Conservation (phyloP, 2,329 filamentous ascomycete species). For the Xylariales sp. region DNA sequence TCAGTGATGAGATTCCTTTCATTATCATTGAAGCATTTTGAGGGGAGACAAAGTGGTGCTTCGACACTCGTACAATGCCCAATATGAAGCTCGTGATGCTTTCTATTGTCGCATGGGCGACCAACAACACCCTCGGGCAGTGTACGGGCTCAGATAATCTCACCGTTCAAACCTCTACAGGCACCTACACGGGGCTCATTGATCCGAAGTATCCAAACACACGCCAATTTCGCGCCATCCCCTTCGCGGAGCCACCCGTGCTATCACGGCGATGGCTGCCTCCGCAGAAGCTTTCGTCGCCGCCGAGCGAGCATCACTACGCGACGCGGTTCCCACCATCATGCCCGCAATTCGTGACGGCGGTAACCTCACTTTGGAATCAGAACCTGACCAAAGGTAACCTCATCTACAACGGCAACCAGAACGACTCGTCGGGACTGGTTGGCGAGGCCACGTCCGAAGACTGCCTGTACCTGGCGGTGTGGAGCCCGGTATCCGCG, state of each 20-base stretch:
- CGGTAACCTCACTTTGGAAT: conserved; percentile 21
- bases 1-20: not conserved
- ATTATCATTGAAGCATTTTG: conserved; percentile 5
- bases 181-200: conserved; percentile 27
- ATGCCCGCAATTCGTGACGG: conserved; percentile 29
- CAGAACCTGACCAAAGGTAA: conserved; percentile 23
- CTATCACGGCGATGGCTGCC: conserved; percentile 22
- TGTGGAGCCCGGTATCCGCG: conserved; percentile 30
- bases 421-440: conserved; percentile 18
- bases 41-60: not conserved
- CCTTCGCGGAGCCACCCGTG: conserved; percentile 31
- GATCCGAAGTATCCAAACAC: conserved; percentile 26
- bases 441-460: conserved; percentile 12
- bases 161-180: conserved; percentile 24
- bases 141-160: conserved; percentile 10
- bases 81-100: conserved; percentile 8
- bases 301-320: conserved; percentile 17
- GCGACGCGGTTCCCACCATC: conserved; percentile 23
- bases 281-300: conserved; percentile 16
- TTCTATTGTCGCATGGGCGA: conserved; percentile 3
- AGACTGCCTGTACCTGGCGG: conserved; percentile 31
- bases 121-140: conserved; percentile 3
- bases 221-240: conserved; percentile 31
- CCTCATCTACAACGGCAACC: conserved; percentile 24
- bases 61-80: not conserved